Evolutionary conservation across 306 rosid genomes (phyloP).

Genomic region (Mimosa pudica): DNA sequence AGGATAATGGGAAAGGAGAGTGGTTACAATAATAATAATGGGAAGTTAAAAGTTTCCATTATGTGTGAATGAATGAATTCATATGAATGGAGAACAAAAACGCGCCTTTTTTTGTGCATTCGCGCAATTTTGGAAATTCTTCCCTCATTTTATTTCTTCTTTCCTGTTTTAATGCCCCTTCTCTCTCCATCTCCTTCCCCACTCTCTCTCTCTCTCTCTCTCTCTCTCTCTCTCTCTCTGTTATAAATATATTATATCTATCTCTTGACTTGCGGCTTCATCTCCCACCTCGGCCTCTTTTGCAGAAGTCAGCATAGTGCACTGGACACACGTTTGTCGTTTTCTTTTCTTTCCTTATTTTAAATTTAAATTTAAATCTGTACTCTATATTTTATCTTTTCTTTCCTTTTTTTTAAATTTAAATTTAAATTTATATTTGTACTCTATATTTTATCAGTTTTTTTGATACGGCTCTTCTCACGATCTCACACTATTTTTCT

Average conservation of each 20-base stretch:
- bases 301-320: conserved; percentile 2
- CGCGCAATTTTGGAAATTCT: background rate
- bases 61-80: background rate
- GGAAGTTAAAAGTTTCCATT: conserved; percentile 24
- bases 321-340: background rate
- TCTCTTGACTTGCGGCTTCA: background rate
- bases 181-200: background rate
- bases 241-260: background rate
- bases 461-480: background rate
- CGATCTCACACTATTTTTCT: background rate
- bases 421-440: background rate
- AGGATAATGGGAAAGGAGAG: background rate
- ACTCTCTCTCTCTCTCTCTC: too few relatives aligned
- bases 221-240: too few relatives aligned
- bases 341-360: background rate
- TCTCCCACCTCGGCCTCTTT: too few relatives aligned
- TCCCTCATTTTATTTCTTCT: background rate
- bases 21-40: background rate
- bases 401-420: too few relatives aligned
- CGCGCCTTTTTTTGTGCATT: conserved; percentile 17
- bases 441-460: background rate
- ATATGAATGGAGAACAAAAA: background rate
- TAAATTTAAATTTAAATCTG: background rate
- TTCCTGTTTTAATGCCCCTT: conserved; percentile 17
- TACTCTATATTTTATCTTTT: background rate